Evolutionary conservation across 2,329 filamentous ascomycete species (phyloP).

Genomic region (Camptophora hylomeconis): DNA sequence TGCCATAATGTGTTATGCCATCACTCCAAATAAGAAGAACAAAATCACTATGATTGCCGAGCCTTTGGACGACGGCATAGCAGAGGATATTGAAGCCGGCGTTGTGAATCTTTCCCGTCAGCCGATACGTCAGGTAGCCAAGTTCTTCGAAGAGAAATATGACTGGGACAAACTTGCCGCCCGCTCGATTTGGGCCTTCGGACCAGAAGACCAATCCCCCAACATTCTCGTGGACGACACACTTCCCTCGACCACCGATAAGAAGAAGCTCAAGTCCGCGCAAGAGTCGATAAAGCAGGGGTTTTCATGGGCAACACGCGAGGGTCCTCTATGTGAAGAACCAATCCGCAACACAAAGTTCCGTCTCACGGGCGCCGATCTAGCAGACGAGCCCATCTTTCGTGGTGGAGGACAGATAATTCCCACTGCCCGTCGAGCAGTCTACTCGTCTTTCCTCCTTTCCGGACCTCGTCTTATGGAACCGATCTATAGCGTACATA

Average conservation of each 20-base stretch:
- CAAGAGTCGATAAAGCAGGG: constrained; percentile 90
- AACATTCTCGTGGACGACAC: constrained; percentile 98
- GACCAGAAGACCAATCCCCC: constrained; percentile 83
- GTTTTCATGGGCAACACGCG: constrained; percentile 89
- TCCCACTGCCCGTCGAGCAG: constrained; percentile 79
- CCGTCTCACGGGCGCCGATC: constrained; percentile 78
- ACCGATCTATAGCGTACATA: constrained; percentile 81
- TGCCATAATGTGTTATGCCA: constrained; percentile 92
- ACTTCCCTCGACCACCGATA: constrained; percentile 84
- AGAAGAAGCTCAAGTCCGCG: constrained; percentile 74
- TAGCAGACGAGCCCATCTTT: constrained; percentile 85
- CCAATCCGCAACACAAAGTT: constrained; percentile 98
- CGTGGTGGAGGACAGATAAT: constrained; percentile 95
- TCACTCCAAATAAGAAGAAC: constrained; percentile 98
- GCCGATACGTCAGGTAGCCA: constrained; percentile 81
- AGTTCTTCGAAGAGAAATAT: constrained; percentile 94
- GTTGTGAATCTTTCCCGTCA: constrained; percentile 75
- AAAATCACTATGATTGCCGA: constrained; percentile 98
- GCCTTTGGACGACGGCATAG: constrained; percentile 86
- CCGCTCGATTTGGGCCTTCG: constrained; percentile 96
- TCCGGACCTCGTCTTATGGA: constrained; percentile 94
- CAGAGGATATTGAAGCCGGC: constrained; percentile 84
- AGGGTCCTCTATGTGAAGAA: constrained; percentile 95
- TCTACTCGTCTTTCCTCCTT: constrained; percentile 95
- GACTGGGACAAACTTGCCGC: constrained; percentile 93